Evolutionary conservation across 2,329 filamentous ascomycete genomes (phyloP), one percentile per base, ranked within the genome.

Genomic region (Fusarium miscanthi): DNA sequence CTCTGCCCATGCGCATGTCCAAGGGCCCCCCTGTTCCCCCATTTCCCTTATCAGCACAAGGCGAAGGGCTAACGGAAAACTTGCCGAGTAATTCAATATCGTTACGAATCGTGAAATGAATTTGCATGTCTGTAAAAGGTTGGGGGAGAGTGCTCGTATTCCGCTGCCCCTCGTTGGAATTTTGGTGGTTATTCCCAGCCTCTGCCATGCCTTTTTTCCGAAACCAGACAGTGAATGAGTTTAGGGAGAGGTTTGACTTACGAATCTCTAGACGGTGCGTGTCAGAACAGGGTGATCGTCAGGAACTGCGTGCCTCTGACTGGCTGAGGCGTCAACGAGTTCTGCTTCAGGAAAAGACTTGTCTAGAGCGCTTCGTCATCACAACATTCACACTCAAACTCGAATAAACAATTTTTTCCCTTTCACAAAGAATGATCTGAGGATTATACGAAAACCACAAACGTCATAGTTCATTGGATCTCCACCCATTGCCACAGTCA

Each of bases 301-400:
- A 72, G 68, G 69, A 64, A 72, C 69, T 71, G 53, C 41, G 14
- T 48, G 58, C 16, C 57, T 72, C 52, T 52, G 45, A 71, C 63
- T 71, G 69, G 69, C 49, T 66, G 37, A 19, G 11, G 27, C 6
- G 21, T 31, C 21, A 54, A 27, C 46, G 33, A 37, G 31, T 37
- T 33, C 62, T 70, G 51, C 53, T 68, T 61, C 51, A 59, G 63
- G 70, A 45, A 73, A 59, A 52, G 70, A 68, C 49, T 52, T 64
- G 54, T 46, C 58, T 54, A 42, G 31, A 54, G 70, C 63, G 70
- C 59, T 48, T 73, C 70, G 70, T 73, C 54, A 73, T 68, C 66
- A 52, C 31, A 45, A 52, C 10, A 16, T 25, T 33, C 12, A n/a
- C 4, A 38, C 6, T 52, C 37, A 12, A 48, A 30, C 33, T 27